Evolutionary conservation across 1,139 yeast species (phyloP).

Genomic region (Torulaspora globosa): DNA sequence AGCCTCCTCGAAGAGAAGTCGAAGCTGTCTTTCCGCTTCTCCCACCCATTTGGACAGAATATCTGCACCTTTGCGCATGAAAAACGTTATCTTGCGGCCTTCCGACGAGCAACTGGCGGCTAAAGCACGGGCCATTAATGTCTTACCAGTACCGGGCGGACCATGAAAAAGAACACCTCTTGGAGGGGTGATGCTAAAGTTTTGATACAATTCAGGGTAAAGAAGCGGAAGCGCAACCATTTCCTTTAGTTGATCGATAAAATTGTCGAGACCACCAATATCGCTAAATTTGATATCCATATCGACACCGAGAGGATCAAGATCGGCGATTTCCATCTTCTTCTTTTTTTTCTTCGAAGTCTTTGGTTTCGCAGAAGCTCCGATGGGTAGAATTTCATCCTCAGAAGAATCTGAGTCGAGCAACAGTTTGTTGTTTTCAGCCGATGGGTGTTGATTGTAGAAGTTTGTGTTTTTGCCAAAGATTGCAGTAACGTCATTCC

Average conservation of each 20-base stretch:
- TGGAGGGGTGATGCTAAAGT: conserved; percentile 92
- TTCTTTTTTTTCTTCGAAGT: conserved; percentile 38
- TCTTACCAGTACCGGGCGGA: conserved; percentile 99
- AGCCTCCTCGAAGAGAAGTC: conserved; percentile 92
- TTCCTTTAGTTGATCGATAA: conserved; percentile 88
- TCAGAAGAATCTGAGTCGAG: conserved; percentile 70
- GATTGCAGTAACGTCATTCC: conserved; percentile 75
- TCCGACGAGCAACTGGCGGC: conserved; percentile 92
- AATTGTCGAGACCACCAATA: conserved; percentile 89
- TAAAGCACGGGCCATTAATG: conserved; percentile 94
- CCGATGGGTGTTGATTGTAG: conserved; percentile 35
- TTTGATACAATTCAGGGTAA: conserved; percentile 90
- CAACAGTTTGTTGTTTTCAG: conserved; percentile 33
- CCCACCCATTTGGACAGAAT: conserved; percentile 98
- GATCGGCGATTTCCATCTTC: conserved; percentile 76
- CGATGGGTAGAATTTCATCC: conserved; percentile 45
- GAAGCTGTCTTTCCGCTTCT: conserved; percentile 92
- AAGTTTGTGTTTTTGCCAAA: conserved; percentile 62
- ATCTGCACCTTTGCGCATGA: conserved; percentile 98
- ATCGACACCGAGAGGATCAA: conserved; percentile 93
- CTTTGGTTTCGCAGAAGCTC: conserved; percentile 32
- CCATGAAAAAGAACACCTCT: conserved; percentile 98
- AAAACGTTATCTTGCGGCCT: conserved; percentile 81
- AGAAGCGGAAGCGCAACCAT: conserved; percentile 93
- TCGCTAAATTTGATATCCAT: conserved; percentile 86